A percentile compares a stretch with the other conserved stretches of the same genome.
These are phyloP conservation scores for Conticribra weissflogii DNA, from an alignment of 108 stramenopile genomes.

Conservation along the genomic window DNA sequence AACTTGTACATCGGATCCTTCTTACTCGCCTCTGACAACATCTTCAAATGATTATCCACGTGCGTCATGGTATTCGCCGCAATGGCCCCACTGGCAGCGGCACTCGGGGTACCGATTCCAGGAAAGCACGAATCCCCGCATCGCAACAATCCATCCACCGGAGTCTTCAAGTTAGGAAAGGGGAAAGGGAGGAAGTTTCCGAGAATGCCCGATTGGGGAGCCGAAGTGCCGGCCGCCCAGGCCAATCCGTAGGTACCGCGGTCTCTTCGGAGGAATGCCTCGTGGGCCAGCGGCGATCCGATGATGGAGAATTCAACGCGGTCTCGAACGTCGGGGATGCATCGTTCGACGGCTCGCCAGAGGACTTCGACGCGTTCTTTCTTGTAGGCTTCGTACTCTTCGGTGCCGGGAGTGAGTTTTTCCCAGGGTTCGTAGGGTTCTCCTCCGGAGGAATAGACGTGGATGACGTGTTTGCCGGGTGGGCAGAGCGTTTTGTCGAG, in stretches of 20 bases:
- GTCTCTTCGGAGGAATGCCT: slow-evolving; percentile 92
- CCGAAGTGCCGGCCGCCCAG: slow-evolving; percentile 94
- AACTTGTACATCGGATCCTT: slow-evolving; percentile 91
- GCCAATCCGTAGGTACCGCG: slow-evolving; percentile 94
- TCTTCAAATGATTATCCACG: slow-evolving; percentile 82
- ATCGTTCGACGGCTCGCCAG: slow-evolving; percentile 89
- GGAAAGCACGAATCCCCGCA: slow-evolving; percentile 96
- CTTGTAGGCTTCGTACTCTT: slow-evolving; percentile 94
- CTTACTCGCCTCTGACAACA: slow-evolving; percentile 77
- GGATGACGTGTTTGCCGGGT: slow-evolving; percentile 93
- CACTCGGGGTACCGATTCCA: slow-evolving; percentile 93
- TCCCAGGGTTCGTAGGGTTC: slow-evolving; percentile 97
- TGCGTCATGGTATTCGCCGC: slow-evolving; percentile 84
- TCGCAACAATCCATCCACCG: slow-evolving; percentile 86
- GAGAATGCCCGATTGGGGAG: slow-evolving; percentile 85
- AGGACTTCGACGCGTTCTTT: slow-evolving; percentile 88
- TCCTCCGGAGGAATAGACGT: slow-evolving; percentile 93
- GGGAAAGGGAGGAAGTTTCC: slow-evolving; percentile 83
- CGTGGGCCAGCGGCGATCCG: slow-evolving; percentile 93
- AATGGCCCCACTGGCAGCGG: slow-evolving; percentile 94
- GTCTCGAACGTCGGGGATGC: slow-evolving; percentile 92
- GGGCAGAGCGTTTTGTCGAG: slow-evolving; percentile 92
- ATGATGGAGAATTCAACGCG: slow-evolving; percentile 92
- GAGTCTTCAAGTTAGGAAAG: slow-evolving; percentile 91
- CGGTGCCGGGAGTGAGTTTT: slow-evolving; percentile 78